Percentiles rank a stretch among this genome's conserved stretches.
phyloP scores from a whole-genome alignment of 352 stramenopile genomes.

The Blastocystis sp. region DNA sequence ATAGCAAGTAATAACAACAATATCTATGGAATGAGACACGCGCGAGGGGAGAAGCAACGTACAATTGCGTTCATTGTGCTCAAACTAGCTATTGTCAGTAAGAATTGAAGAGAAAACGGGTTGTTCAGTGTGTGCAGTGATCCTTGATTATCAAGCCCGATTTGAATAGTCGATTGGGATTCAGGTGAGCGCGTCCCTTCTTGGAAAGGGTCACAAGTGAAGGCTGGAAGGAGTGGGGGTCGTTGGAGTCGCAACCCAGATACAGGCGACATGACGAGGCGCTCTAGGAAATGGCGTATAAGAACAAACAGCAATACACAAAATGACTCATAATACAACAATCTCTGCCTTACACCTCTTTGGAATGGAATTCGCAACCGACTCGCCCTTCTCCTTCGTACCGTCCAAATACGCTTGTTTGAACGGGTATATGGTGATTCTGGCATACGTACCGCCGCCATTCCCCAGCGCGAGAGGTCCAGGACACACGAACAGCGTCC shows the following conservation, averaged over 20 bases:
- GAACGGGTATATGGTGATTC: slow-evolving; percentile 48
- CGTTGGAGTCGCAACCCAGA: too few species aligned
- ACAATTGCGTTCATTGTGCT: not conserved
- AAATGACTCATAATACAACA: slow-evolving; percentile 24
- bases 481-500: slow-evolving; percentile 21
- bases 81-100: not conserved
- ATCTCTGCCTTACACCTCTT: slow-evolving; percentile 60
- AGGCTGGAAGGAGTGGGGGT: too few species aligned
- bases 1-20: not conserved
- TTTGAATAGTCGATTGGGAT: not conserved
- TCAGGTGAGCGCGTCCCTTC: too few species aligned
- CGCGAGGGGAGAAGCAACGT: not conserved
- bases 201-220: too few species aligned
- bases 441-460: slow-evolving; percentile 38
- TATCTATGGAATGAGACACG: not conserved
- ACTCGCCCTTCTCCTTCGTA: not conserved
- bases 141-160: not conserved
- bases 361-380: not conserved
- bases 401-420: not conserved
- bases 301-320: not conserved
- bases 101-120: not conserved
- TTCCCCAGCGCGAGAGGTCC: slow-evolving; percentile 37
- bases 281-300: not conserved
- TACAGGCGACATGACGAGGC: too few species aligned
- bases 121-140: not conserved